Evolutionary conservation across 2,329 filamentous ascomycete species (phyloP), one percentile per base, ranked within the genome.

Genomic region (Hypoxylon sp.): DNA sequence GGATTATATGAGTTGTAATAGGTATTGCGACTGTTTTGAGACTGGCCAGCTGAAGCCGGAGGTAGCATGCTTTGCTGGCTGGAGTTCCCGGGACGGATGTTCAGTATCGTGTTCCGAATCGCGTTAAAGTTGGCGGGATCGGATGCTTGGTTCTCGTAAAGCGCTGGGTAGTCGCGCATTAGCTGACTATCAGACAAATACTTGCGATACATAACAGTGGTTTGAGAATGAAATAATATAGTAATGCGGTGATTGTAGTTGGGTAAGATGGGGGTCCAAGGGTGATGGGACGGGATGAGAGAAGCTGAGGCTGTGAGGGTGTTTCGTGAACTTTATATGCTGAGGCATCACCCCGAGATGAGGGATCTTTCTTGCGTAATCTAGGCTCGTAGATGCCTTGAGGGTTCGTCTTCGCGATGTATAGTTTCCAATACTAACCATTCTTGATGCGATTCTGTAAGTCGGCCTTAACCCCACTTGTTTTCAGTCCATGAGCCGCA

Each of bases 391-490:
- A 43, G 36, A 34, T 30, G 21, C 36, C 36, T 30, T 19, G 28
- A 30, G 17, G n/a, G 34, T 2, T 25, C 30, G 14, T 17, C 17
- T 32, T 60, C 28, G 11, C 19, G 14, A 25, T n/a, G 13, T 9
- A 28, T 51, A 17, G 7, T 34, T 17, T 51, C n/a, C n/a, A n/a
- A n/a, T n/a, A 67, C 67, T 69, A 32, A 69, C 96, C 87, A 65
- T 88, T 84, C 69, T 91, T 88, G 67, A 98, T 92, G 74, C 95
- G 90, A 64, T 83, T 82, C 80, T 97, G 94, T 65, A 98, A 83
- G 45, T 92, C 87, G 34, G 89, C 88, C 84, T 99, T 99, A 75
- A 96, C 91, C 19, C 96, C 96, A 28, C 91, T 92, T 67, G 93
- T 91, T 71, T 88, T 87, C 36, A 97, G 83, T 50, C 89, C 87